Percentiles rank a stretch among this genome's conserved stretches.
Evolutionary conservation across 1,284 basidiomycete genomes (phyloP).

Genomic region (Amylostereum areolatum): DNA sequence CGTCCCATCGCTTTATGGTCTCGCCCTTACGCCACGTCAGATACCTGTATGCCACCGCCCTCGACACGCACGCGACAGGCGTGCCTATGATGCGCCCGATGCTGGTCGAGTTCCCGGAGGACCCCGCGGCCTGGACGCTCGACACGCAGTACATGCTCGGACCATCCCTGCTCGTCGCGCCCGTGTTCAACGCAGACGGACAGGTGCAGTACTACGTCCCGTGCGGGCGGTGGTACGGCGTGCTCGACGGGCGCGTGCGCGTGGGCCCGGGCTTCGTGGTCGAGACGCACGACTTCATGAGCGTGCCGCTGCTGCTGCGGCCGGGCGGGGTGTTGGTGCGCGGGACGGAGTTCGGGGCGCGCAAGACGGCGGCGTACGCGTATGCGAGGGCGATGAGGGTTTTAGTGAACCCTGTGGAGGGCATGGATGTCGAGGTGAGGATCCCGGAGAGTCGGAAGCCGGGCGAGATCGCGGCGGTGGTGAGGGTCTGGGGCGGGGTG

Average conservation of each 20-base stretch:
- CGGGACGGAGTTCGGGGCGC: slow-evolving; percentile 45
- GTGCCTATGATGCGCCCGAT: slow-evolving; percentile 66
- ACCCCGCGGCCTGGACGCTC: slow-evolving; percentile 57
- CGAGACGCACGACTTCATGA: slow-evolving; percentile 48
- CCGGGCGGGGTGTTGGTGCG: slow-evolving; percentile 50
- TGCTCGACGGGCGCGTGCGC: slow-evolving; percentile 44
- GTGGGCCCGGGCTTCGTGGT: slow-evolving; percentile 51
- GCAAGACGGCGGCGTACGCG: slow-evolving; percentile 68
- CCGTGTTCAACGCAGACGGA: slow-evolving; percentile 55
- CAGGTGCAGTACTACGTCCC: slow-evolving; percentile 66
- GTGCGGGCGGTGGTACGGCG: slow-evolving; percentile 62
- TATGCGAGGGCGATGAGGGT: slow-evolving; percentile 47
- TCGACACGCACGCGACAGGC: slow-evolving; percentile 51
- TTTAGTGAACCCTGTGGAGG: slow-evolving; percentile 46
- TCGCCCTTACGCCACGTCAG: too few species aligned
- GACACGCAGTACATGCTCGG: slow-evolving; percentile 71
- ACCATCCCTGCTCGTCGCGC: slow-evolving; percentile 65
- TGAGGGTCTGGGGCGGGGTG: slow-evolving; percentile 28
- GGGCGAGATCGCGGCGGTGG: slow-evolving; percentile 27
- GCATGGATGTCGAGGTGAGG: slow-evolving; percentile 32
- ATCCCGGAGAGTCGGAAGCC: slow-evolving; percentile 41
- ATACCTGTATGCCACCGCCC: slow-evolving; percentile 46
- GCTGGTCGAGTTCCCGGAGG: slow-evolving; percentile 68
- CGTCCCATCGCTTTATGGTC: slow-evolving; percentile 38
- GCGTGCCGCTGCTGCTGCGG: slow-evolving; percentile 66